Conservation (phyloP, 768 basidiomycete species). For the Crassisporium funariophilum region DNA sequence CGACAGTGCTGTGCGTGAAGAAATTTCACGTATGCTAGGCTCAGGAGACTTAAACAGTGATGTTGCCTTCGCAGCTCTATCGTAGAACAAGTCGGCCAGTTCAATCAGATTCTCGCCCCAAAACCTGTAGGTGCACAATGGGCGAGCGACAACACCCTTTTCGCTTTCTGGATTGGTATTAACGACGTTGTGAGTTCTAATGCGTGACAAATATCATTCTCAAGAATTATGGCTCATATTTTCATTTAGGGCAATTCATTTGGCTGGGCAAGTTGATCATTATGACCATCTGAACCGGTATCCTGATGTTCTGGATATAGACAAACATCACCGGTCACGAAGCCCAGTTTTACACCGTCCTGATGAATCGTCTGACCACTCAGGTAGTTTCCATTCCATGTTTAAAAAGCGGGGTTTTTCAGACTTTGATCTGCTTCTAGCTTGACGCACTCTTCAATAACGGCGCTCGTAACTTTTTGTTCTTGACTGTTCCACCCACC, state of each 20-base stretch:
- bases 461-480: conserved; percentile 62
- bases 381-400: conserved; percentile 25
- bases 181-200: conserved; percentile 54
- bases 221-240: conserved; percentile 1
- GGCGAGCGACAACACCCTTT: conserved; percentile 54
- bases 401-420: background rate
- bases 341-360: conserved; percentile 32
- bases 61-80: conserved; percentile 36
- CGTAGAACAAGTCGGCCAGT: conserved; percentile 60
- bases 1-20: conserved; percentile 42
- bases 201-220: background rate
- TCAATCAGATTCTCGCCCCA: conserved; percentile 43
- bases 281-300: background rate
- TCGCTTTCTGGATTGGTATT: conserved; percentile 68
- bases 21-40: background rate
- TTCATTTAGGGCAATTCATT: conserved; percentile 48
- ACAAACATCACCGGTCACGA: conserved; percentile 38
- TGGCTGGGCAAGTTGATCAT: conserved; percentile 38
- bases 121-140: conserved; percentile 50
- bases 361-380: conserved; percentile 36
- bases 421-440: conserved; percentile 23
- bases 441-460: conserved; percentile 47
- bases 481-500: conserved; percentile 64
- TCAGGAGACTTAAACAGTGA: background rate
- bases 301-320: conserved; percentile 16